Evolutionary conservation across 164 flowering plant species (phyloP).

Genomic region (Tetracentron sinense): DNA sequence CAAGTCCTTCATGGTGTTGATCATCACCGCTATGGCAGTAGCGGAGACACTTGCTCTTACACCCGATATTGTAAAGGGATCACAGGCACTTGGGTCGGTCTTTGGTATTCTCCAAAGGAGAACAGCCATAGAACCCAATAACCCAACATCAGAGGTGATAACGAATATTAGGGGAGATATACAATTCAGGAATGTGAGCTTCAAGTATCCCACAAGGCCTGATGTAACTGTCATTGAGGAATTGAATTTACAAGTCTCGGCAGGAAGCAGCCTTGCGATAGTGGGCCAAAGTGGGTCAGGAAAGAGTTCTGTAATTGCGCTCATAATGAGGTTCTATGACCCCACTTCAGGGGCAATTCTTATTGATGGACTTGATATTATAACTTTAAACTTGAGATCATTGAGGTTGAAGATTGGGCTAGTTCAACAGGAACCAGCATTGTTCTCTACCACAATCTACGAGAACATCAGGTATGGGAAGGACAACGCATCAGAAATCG

Average conservation of each 20-base stretch:
- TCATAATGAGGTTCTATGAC: slow-evolving; percentile 70
- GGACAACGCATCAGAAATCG: slow-evolving; percentile 58
- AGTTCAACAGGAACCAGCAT: slow-evolving; percentile 81
- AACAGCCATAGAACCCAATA: slow-evolving; percentile 45
- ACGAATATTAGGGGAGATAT: slow-evolving; percentile 50
- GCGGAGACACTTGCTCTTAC: slow-evolving; percentile 74
- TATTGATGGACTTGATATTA: slow-evolving; percentile 59
- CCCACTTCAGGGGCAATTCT: slow-evolving; percentile 46
- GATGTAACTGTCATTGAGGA: slow-evolving; percentile 45
- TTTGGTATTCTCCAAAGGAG: slow-evolving; percentile 51
- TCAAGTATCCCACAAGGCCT: slow-evolving; percentile 67
- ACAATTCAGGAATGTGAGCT: slow-evolving; percentile 54
- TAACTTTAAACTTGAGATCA: slow-evolving; percentile 44
- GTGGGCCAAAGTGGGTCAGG: slow-evolving; percentile 91
- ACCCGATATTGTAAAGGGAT: slow-evolving; percentile 61
- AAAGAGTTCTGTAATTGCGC: slow-evolving; percentile 61
- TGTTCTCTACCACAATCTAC: slow-evolving; percentile 72
- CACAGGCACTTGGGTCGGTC: slow-evolving; percentile 64
- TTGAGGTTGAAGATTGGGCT: slow-evolving; percentile 55
- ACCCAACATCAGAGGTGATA: slow-evolving; percentile 31
- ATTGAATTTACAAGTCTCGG: slow-evolving; percentile 37
- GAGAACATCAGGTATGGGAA: slow-evolving; percentile 76
- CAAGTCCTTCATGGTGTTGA: slow-evolving; percentile 65
- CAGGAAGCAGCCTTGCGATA: slow-evolving; percentile 72
- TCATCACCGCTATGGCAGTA: slow-evolving; percentile 56